Evolutionary conservation across 306 rosid species (phyloP).

Genomic region (Vigna mungo): DNA sequence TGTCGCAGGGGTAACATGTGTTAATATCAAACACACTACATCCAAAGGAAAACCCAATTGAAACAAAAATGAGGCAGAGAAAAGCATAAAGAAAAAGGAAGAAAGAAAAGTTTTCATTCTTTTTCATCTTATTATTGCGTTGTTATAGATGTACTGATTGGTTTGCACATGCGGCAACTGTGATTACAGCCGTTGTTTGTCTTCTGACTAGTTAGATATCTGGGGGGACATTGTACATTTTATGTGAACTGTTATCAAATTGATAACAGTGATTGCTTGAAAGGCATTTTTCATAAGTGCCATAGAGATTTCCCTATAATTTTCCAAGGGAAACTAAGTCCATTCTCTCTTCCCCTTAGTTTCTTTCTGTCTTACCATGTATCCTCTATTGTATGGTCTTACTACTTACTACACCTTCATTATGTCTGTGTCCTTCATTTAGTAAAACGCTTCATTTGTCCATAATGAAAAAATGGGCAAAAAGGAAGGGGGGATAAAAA

Average conservation of each 20-base stretch:
- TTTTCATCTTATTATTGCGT: conserved; percentile 56
- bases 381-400: conserved; percentile 26
- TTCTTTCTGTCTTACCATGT: conserved; percentile 21
- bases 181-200: conserved; percentile 52
- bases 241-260: conserved; percentile 49
- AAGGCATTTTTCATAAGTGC: conserved; percentile 38
- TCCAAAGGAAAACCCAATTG: conserved; percentile 24
- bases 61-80: conserved; percentile 27
- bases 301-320: conserved; percentile 37
- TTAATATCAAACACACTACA: conserved; percentile 50
- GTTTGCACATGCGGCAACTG: conserved; percentile 60
- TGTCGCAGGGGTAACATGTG: conserved; percentile 76
- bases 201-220: conserved; percentile 55
- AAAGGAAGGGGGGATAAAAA: neutral
- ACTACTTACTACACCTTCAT: conserved; percentile 2
- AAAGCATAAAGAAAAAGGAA: conserved; percentile 47
- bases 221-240: conserved; percentile 60
- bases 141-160: conserved; percentile 58
- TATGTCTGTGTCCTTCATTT: conserved; percentile 38
- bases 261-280: conserved; percentile 47
- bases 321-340: conserved; percentile 41
- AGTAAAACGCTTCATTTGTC: conserved; percentile 36
- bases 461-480: conserved; percentile 41
- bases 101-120: conserved; percentile 59
- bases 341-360: conserved; percentile 23